Percentiles rank a stretch among this genome's conserved stretches.
phyloP scores from a whole-genome alignment of 176 grass and related monocot genomes.

The bread wheat (Triticum aestivum) region IWGSC_CS_RefSeq_v2.1 NC_057805.1:85148409-85148908 shows the following conservation, averaged over 20 bases:
- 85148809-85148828: slow-evolving; percentile 22
- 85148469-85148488: neutral
- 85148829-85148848: neutral
- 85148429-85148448: neutral
- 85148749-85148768: slow-evolving; percentile 18
- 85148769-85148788: slow-evolving; percentile 51
- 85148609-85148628: slow-evolving; percentile 17
- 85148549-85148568: slow-evolving; percentile 28
- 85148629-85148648: slow-evolving; percentile 21
- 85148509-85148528: slow-evolving; percentile 35
- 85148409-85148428: slow-evolving; percentile 16
- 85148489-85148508: slow-evolving; percentile 20
- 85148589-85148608: slow-evolving; percentile 19
- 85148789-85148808: slow-evolving; percentile 50
- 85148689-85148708: slow-evolving; percentile 49
- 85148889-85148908: slow-evolving; percentile 29
- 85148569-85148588: slow-evolving; percentile 21
- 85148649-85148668: slow-evolving; percentile 26
- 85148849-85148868: slow-evolving; percentile 6
- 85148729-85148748: slow-evolving; percentile 33
- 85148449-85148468: slow-evolving; percentile 13
- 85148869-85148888: slow-evolving; percentile 28
- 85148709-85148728: slow-evolving; percentile 39
- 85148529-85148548: slow-evolving; percentile 8
- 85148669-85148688: slow-evolving; percentile 33